Evolutionary conservation across 306 rosid species (phyloP), one percentile per base, ranked within the genome.

Genomic region (Spatholobus suberectus): DNA sequence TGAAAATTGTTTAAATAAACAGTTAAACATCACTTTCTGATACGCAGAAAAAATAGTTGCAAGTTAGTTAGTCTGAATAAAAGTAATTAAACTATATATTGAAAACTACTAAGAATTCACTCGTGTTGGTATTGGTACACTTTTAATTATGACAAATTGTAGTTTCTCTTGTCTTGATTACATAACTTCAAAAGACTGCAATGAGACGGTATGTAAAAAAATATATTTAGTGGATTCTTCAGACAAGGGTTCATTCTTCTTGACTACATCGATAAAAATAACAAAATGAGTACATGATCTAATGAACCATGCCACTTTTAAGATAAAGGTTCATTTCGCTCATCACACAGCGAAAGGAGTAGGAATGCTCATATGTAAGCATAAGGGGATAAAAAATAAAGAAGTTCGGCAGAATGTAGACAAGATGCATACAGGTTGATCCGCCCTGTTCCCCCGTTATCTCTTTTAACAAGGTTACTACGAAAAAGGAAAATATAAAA

Each of bases 241-340:
- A 72, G 63, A 15, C 7, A 35, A 47, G 27, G 17, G 79, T 83
- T 70, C 76, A 47, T 71, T 71, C 14, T 61, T 78, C 62, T 77
- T 62, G 83, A 70, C 73, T 49, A 71, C 11, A 62, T 23, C 86
- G 69, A 49, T 8, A 1, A 59, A 59, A 43, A 70, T 77, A 15
- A 67, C 17, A 59, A 58, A 41, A 59, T 77, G 75, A n/a, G 47
- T 71, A 77, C 34, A 43, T 29, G 0, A 32, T 47, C 4, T 0
- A 6, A 8, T 29, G 73, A 65, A 78, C 7, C 0, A 8, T 34
- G 15, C 75, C 75, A 34, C 4, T 13, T 32, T 78, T 47, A 34
- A 4, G 63, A 2, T 38, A 26, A 15, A 58, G 55, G 37, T 78
- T 78, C 73, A 65, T 37, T 66, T 49, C 38, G 43, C 49, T 65